Evolutionary conservation across 1,284 basidiomycete genomes (phyloP), one percentile per base, ranked within the genome.

Genomic region (Pterulicium gracile): DNA sequence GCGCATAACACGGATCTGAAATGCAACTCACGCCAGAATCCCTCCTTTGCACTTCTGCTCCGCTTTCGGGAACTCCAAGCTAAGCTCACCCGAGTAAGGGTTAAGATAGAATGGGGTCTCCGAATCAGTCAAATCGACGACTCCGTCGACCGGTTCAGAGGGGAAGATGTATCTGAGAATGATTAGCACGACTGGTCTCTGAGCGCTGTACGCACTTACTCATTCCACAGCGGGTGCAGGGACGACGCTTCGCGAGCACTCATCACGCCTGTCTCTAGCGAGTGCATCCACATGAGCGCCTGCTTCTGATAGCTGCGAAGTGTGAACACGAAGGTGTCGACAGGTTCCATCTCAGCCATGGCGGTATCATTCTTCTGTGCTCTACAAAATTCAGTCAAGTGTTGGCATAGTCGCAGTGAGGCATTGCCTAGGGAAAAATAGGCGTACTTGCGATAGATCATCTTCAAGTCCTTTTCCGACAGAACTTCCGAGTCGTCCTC

Each of bases 221-320:
- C 81, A 66, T 88, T 88, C 94, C 94, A 98, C 7, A 98, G 64
- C 0, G 95, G 95, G 64, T 98, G 91, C 70, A 98, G 81, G 1
- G 86, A 81, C 4, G 70, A 62, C 1, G 77, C 72, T 54, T 88
- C 79, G 43, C 88, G 76, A 15, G 83, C 81, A 44, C 81, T 77
- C 50, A 70, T 68, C 18, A 77, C 70, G 1, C 83, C 86, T 0
- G 72, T 77, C 65, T 97, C 95, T 53, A 94, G 75, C 1, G 83
- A 88, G 52, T 80, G 72, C 93, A 98, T 94, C 94, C 95, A 98
- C 35, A 88, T 89, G 87, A 98, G 69, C 2, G 93, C 94, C 61
- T 98, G 94, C 57, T 93, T 96, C 58, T 98, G 95, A 63, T 98
- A 98, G 22, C 79, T 79, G 41, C 92, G 79, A 21, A 98, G 65